A percentile compares a stretch with the other conserved stretches of the same genome.
Evolutionary conservation across 192 early-diverging fungal species (phyloP).

Genomic region (Entomortierella chlamydospora): DNA sequence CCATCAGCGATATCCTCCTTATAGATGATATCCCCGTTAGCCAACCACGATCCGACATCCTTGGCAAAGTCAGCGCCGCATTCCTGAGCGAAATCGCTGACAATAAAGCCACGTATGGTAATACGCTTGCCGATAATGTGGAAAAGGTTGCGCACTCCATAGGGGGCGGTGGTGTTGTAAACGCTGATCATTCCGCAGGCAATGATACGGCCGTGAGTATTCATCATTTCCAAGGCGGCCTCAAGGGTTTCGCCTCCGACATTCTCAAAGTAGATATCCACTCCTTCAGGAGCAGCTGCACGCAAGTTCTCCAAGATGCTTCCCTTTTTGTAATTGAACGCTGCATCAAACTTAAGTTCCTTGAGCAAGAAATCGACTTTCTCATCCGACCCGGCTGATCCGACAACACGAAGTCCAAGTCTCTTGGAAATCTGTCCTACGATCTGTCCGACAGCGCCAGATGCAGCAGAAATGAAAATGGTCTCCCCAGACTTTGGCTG

Average conservation of each 20-base stretch:
- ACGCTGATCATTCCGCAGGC: constrained; percentile 82
- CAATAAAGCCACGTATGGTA: constrained; percentile 74
- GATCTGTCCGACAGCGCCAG: constrained; percentile 79
- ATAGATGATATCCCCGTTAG: constrained; percentile 45
- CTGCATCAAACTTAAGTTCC: constrained; percentile 77
- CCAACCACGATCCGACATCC: constrained; percentile 48
- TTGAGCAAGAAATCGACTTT: constrained; percentile 76
- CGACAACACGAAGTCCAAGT: constrained; percentile 79
- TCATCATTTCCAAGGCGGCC: constrained; percentile 72
- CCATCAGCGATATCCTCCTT: constrained; percentile 46
- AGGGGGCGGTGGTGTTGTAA: constrained; percentile 68
- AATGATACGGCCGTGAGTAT: constrained; percentile 71
- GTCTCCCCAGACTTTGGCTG: constrained; percentile 91
- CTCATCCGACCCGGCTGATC: constrained; percentile 78
- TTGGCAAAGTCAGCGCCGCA: constrained; percentile 54
- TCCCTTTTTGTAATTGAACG: constrained; percentile 89
- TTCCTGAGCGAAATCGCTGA: constrained; percentile 50
- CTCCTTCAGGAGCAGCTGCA: constrained; percentile 75
- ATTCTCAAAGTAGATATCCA: constrained; percentile 90
- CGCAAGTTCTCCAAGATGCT: constrained; percentile 59
- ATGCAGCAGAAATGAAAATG: constrained; percentile 78
- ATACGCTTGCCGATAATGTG: constrained; percentile 67
- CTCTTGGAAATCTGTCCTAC: constrained; percentile 86
- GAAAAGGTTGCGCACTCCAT: constrained; percentile 70
- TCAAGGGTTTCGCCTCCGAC: constrained; percentile 84